Base-by-base conservation (phyloP, 208 protist genomes). In the Crithidia brevicula region DNA sequence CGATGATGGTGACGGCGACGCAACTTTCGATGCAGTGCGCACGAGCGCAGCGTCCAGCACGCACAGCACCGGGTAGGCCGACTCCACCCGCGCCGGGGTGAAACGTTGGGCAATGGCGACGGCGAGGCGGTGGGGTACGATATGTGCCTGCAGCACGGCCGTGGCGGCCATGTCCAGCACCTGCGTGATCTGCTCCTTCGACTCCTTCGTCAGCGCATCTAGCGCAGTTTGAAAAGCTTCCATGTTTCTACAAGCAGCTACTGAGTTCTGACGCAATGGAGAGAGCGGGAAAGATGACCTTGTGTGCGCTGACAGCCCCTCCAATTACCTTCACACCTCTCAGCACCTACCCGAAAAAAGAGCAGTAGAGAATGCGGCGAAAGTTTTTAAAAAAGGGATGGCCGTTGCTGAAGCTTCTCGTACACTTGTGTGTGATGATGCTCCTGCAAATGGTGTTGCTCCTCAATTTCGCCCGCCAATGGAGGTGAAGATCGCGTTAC, bases 71-170 rank as follows among this genome's bases (percentile, higher is more conserved):
- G 90, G 85, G 74, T 84, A 95, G 56, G 74, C 77, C 13, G 28
- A 49, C 25, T 43, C 56, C 15, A 93, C 74, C 22, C 84, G 63
- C 47, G 79, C 78, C 6, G 28, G 54, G 1, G 82, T 87, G 45
- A 95, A 85, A 38, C 85, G 85, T 66, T 89, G 82, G 30, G 80
- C 87, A 25, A 95, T 59, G 20, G 78, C 77, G 23, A 92, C 56
- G 27, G 90, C 86, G 38, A 91, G 67, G 34, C 79, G 79, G 7
- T 73, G 53, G 7, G 90, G 79, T 33, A 76, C 46, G 18, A 86
- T 79, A 38, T 61, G 51, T 22, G 52, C 74, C 4, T 62, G 18
- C 54, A 72, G 43, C 46, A 92, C 69, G 0, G 74, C 81, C 20
- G 57, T 46, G 23, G 62, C 58, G 11, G 80, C 47, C 7, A 66